These are phyloP conservation scores for Fusarium brachygibbosum DNA, from an alignment of 2,329 filamentous ascomycete genomes.

Conservation along the genomic window DNA sequence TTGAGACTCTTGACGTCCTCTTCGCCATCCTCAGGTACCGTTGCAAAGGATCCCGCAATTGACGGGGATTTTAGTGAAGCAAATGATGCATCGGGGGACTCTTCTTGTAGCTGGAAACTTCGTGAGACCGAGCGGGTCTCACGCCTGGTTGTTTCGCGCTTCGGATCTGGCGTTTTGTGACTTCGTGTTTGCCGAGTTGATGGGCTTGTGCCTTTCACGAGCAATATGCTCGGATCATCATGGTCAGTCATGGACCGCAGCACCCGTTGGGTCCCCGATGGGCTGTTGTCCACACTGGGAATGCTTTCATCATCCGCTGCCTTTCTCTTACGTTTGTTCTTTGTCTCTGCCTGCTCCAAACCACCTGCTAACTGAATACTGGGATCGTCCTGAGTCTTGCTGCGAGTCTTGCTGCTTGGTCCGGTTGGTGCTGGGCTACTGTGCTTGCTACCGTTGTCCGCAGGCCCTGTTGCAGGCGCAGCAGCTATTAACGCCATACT, in stretches of 20 bases:
- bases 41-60: conserved; percentile 43
- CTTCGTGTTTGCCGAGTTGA: conserved; percentile 43
- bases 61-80: conserved; percentile 49
- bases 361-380: conserved; percentile 45
- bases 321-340: conserved; percentile 41
- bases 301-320: conserved; percentile 34
- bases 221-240: conserved; percentile 46
- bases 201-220: conserved; percentile 43
- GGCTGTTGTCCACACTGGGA: conserved; percentile 33
- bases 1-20: conserved; percentile 57
- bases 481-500: conserved; percentile 50
- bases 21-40: conserved; percentile 46
- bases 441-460: conserved; percentile 30
- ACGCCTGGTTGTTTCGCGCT: conserved; percentile 41
- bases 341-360: conserved; percentile 34
- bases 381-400: conserved; percentile 45
- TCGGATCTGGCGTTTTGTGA: conserved; percentile 43
- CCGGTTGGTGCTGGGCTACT: conserved; percentile 32
- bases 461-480: conserved; percentile 26
- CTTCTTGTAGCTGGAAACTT: conserved; percentile 35
- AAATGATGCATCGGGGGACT: conserved; percentile 42
- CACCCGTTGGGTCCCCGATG: conserved; percentile 45
- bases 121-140: conserved; percentile 45
- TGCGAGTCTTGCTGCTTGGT: conserved; percentile 49
- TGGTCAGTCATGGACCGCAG: conserved; percentile 48